A percentile compares a stretch with the other conserved stretches of the same genome.
Conservation (phyloP, 139 green algal genomes). For the Coelastrella sp. region DNA sequence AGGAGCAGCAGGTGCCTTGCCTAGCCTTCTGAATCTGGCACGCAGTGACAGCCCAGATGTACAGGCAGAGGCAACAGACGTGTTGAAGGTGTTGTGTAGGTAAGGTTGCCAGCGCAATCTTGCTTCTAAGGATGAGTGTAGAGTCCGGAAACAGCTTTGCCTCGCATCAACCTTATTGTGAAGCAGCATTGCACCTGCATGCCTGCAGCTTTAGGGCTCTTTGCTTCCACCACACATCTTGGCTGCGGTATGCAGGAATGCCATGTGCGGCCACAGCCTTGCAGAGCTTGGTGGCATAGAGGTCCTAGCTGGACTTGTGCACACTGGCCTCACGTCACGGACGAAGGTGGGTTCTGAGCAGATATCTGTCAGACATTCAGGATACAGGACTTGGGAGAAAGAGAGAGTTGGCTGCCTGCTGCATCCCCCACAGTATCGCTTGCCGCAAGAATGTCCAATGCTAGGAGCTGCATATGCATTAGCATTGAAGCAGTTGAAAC, state of each 20-base stretch:
- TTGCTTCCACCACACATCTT: neutral
- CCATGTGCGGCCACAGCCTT: slow-evolving; percentile 42
- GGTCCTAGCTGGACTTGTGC: slow-evolving; percentile 43
- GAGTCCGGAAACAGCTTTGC: too few species aligned
- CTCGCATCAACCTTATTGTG: too few species aligned
- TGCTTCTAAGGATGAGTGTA: too few species aligned
- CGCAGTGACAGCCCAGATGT: slow-evolving; percentile 49
- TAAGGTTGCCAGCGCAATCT: neutral
- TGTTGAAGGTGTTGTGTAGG: slow-evolving; percentile 65
- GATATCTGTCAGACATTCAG: neutral
- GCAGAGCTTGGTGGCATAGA: slow-evolving; percentile 50
- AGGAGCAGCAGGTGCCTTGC: slow-evolving; percentile 50
- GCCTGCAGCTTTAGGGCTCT: neutral
- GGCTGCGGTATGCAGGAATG: slow-evolving; percentile 39
- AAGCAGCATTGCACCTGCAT: too few species aligned
- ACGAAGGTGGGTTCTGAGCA: slow-evolving; percentile 19
- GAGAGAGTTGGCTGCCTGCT: too few species aligned
- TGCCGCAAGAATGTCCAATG: neutral
- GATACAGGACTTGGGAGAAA: too few species aligned
- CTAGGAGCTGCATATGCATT: neutral
- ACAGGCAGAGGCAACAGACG: slow-evolving; percentile 64
- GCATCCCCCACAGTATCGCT: neutral
- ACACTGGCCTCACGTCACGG: slow-evolving; percentile 28
- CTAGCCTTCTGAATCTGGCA: slow-evolving; percentile 50
- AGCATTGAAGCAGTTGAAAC: neutral